Evolutionary conservation across 257 asterid species (phyloP).

Genomic region (Solanum acaule): DNA sequence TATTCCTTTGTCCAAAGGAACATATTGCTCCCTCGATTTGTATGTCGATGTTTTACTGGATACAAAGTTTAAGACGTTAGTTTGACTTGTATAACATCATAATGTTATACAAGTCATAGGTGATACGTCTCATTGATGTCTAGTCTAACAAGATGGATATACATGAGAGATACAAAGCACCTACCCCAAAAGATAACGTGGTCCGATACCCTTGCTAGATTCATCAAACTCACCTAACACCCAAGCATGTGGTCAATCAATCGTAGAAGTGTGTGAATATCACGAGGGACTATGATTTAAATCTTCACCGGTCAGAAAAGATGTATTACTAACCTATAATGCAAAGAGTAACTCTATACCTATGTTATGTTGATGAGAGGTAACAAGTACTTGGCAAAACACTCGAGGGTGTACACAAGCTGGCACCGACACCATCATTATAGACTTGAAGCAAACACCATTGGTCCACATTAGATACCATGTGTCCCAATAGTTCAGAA

Average conservation of each 20-base stretch:
- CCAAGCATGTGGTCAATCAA: not conserved
- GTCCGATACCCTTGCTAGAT: not conserved
- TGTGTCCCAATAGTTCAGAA: not conserved
- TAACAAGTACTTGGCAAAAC: not conserved
- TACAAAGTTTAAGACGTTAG: not conserved
- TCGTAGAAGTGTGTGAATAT: not conserved
- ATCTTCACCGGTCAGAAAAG: too few relatives aligned
- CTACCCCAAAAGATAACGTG: not conserved
- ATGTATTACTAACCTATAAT: not conserved
- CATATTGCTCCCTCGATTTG: not conserved
- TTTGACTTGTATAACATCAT: too few relatives aligned
- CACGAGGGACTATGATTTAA: not conserved
- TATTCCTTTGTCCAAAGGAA: not conserved
- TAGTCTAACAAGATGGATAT: not conserved
- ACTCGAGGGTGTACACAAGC: not conserved
- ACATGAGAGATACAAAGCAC: not conserved
- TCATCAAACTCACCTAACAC: not conserved
- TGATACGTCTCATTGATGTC: not conserved
- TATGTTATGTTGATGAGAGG: not conserved
- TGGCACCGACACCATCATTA: not conserved
- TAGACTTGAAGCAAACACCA: not conserved
- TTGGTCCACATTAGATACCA: not conserved
- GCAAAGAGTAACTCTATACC: not conserved
- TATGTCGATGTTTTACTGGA: not conserved
- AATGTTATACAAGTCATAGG: not conserved